Percentiles rank a stretch among this genome's conserved stretches.
These are phyloP conservation scores for Phaffia rhodozyma DNA, from an alignment of 1,284 basidiomycete genomes.

Conservation along the genomic window DNA sequence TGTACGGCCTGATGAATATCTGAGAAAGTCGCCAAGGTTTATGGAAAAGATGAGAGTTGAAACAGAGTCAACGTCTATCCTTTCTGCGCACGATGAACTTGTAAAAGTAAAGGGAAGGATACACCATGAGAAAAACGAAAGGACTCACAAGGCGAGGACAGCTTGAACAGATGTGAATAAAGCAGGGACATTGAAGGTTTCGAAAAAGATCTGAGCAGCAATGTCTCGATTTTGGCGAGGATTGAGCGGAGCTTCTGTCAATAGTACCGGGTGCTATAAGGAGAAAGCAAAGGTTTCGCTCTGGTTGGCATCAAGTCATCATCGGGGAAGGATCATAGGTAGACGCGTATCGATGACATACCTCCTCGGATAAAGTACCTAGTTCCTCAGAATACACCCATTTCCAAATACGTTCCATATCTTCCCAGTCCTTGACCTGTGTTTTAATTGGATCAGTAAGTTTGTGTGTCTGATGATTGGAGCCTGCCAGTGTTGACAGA, in stretches of 20 bases:
- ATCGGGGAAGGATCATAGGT: neutral
- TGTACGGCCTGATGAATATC: conserved; percentile 97
- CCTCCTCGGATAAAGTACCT: conserved; percentile 89
- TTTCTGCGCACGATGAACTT: neutral
- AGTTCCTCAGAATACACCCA: conserved; percentile 93
- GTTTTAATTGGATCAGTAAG: neutral
- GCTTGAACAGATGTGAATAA: conserved; percentile 96
- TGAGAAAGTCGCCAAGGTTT: conserved; percentile 30
- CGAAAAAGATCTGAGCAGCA: conserved; percentile 96
- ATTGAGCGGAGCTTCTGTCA: conserved; percentile 91
- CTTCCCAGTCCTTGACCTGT: conserved; percentile 80
- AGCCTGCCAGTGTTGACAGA: neutral
- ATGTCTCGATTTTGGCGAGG: conserved; percentile 87
- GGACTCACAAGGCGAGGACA: conserved; percentile 75
- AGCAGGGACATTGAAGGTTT: conserved; percentile 98
- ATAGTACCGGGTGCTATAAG: conserved; percentile 77
- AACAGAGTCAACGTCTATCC: neutral
- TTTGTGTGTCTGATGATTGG: neutral
- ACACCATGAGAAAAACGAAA: conserved; percentile 4
- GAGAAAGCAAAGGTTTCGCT: neutral
- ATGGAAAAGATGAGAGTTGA: neutral
- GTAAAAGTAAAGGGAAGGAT: conserved; percentile 19
- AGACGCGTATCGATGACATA: conserved; percentile 34
- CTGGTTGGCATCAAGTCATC: neutral
- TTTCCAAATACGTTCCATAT: conserved; percentile 96